These are phyloP conservation scores for Lactarius pseudohatsudake DNA, from an alignment of 768 basidiomycete genomes.

Conservation along the genomic window DNA sequence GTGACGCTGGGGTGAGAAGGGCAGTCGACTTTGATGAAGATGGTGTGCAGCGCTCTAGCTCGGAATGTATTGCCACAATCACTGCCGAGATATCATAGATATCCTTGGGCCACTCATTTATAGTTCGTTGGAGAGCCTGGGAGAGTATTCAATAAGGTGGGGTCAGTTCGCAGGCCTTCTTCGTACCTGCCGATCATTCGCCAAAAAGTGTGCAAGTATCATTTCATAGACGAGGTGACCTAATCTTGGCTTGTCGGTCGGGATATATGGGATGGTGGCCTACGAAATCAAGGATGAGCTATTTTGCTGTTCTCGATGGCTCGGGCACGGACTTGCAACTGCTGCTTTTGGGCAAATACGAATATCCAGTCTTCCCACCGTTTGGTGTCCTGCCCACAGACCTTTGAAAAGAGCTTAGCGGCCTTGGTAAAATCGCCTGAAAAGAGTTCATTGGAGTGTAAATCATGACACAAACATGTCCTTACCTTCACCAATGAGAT, in stretches of 20 bases:
- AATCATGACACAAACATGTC: constrained; percentile 1
- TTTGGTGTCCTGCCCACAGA: constrained; percentile 74
- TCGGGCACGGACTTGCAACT: constrained; percentile 61
- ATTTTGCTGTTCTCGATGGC: constrained; percentile 7
- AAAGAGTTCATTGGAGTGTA: background rate
- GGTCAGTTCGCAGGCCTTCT: background rate
- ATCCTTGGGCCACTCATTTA: constrained; percentile 85
- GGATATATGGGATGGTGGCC: constrained; percentile 88
- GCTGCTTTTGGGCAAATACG: constrained; percentile 75
- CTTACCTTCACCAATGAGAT: constrained; percentile 79
- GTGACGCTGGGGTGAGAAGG: constrained; percentile 35
- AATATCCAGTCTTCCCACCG: constrained; percentile 98
- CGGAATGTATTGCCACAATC: constrained; percentile 83
- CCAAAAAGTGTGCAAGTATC: constrained; percentile 84
- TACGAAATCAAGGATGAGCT: constrained; percentile 34
- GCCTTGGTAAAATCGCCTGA: constrained; percentile 74
- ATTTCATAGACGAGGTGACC: constrained; percentile 90
- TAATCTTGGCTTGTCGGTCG: constrained; percentile 77
- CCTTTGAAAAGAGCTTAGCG: constrained; percentile 78
- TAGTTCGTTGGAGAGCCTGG: constrained; percentile 72
- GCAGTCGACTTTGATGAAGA: constrained; percentile 44
- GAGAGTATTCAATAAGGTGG: background rate
- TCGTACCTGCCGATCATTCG: constrained; percentile 69
- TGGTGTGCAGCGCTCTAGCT: constrained; percentile 64
- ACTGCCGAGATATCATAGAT: constrained; percentile 89